Evolutionary conservation across 495 filamentous ascomycete species (phyloP).

Genomic region (Neurospora tetrasperma): DNA sequence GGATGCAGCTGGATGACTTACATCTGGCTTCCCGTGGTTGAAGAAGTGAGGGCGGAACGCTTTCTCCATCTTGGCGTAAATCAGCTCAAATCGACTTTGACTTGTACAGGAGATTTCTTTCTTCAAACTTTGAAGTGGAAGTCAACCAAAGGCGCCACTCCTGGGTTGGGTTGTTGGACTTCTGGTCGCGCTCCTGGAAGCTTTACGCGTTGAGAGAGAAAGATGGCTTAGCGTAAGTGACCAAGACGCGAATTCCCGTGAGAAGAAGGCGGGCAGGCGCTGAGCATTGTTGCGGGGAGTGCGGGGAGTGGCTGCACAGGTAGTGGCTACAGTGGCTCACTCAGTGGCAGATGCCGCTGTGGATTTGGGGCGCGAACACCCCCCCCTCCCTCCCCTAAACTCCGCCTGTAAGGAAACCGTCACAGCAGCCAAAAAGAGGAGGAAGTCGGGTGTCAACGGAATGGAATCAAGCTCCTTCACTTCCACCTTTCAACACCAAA

Average conservation of each 20-base stretch:
- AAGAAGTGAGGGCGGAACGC: constrained; percentile 31
- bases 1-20: constrained; percentile 8
- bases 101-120: background rate
- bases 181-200: background rate
- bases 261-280: background rate
- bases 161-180: background rate
- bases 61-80: constrained; percentile 25
- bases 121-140: background rate
- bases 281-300: background rate
- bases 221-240: background rate
- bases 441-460: background rate
- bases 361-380: background rate
- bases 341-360: background rate
- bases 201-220: background rate
- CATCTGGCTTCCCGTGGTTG: constrained; percentile 27
- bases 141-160: background rate
- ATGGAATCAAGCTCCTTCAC: background rate
- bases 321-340: background rate
- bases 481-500: background rate
- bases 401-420: background rate
- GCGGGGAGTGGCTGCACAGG: background rate
- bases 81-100: background rate
- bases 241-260: background rate
- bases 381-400: background rate
- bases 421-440: background rate